phyloP scores from a whole-genome alignment of 495 filamentous ascomycete genomes.

The Trichoderma gamsii region DNA sequence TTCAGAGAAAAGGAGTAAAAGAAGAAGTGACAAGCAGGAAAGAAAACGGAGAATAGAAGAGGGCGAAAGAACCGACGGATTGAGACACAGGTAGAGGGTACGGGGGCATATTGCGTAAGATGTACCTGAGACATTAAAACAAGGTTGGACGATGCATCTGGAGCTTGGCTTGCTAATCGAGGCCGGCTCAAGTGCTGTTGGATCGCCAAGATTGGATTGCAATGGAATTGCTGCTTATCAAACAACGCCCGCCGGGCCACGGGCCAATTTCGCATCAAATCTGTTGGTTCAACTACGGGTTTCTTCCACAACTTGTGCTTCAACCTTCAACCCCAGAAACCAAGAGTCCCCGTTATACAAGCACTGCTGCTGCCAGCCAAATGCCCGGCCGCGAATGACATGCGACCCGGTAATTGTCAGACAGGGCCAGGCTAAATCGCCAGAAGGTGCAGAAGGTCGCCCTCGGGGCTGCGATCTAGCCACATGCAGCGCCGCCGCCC shows the following conservation, averaged over 20 bases:
- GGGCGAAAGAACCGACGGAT: background rate
- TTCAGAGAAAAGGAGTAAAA: background rate
- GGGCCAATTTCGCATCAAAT: background rate
- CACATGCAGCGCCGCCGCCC: background rate
- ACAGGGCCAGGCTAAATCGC: slow-evolving; percentile 1
- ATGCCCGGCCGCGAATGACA: background rate
- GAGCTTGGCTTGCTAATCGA: background rate
- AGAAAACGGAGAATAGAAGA: background rate
- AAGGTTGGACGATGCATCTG: background rate
- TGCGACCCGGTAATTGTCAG: background rate
- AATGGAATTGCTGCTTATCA: too few species aligned
- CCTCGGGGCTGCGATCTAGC: slow-evolving; percentile 1
- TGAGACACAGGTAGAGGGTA: background rate
- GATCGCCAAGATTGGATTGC: background rate
- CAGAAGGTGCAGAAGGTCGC: background rate
- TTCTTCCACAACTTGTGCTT: too few species aligned
- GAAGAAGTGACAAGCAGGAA: background rate
- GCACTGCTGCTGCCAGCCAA: background rate
- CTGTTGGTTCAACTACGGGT: background rate
- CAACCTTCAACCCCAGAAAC: too few species aligned
- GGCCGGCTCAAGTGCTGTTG: background rate
- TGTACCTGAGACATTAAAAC: slow-evolving; percentile 8
- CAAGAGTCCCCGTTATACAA: too few species aligned
- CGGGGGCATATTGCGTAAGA: background rate
- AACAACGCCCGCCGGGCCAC: background rate